These are phyloP conservation scores for Apophysomyces variabilis DNA, from an alignment of 371 early-diverging fungal genomes.

Conservation along the genomic window DNA sequence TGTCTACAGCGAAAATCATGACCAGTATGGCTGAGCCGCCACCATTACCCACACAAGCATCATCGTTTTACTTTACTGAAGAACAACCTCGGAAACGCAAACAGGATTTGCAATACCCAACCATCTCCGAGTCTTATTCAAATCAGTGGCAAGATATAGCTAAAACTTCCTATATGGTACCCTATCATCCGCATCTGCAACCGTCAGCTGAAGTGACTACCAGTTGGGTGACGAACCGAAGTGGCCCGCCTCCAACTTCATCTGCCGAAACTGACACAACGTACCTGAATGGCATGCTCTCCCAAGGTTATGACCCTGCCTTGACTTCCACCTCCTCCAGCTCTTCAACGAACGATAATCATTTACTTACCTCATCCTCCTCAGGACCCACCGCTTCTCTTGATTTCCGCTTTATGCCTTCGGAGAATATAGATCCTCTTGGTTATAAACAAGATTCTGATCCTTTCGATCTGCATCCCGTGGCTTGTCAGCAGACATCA, in stretches of 20 bases:
- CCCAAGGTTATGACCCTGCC: background rate
- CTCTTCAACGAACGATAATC: background rate
- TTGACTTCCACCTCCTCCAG: constrained; percentile 2
- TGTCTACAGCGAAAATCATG: background rate
- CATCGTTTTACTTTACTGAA: background rate
- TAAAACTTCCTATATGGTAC: background rate
- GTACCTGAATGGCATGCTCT: background rate
- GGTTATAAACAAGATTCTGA: background rate
- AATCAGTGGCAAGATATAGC: background rate
- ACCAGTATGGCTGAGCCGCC: constrained; percentile 3
- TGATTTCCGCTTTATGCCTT: constrained; percentile 13
- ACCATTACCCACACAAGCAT: background rate
- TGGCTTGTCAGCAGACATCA: background rate
- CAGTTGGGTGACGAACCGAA: background rate
- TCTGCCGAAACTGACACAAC: background rate
- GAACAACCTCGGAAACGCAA: constrained; percentile 23
- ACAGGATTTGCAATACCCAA: constrained; percentile 24
- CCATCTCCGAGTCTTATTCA: constrained; percentile 1
- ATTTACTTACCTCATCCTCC: background rate
- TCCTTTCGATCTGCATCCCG: background rate
- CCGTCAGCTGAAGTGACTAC: background rate
- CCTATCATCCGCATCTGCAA: background rate
- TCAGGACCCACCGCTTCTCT: background rate
- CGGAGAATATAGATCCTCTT: background rate
- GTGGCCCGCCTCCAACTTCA: background rate